Percentiles rank a stretch among this genome's conserved stretches.
phyloP scores from a whole-genome alignment of 2,329 filamentous ascomycete genomes.

The Alternaria triticina region DNA sequence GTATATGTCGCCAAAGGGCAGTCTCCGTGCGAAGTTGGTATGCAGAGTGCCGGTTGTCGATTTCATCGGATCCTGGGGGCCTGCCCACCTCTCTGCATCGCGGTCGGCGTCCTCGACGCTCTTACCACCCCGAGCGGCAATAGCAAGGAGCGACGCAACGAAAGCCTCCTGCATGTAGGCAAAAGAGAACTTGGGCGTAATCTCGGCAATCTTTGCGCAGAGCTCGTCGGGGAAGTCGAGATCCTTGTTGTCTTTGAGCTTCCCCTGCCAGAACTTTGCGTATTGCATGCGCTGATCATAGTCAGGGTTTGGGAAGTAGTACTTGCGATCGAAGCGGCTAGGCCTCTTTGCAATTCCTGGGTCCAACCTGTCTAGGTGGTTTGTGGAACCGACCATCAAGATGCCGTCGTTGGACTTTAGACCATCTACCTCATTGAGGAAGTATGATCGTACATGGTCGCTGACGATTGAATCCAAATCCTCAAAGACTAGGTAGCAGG shows the following conservation, averaged over 20 bases:
- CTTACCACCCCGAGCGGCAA: conserved; percentile 34
- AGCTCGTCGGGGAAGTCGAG: conserved; percentile 52
- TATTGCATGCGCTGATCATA: conserved; percentile 50
- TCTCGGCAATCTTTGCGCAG: conserved; percentile 48
- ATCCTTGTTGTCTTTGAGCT: conserved; percentile 46
- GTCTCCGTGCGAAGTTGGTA: conserved; percentile 7
- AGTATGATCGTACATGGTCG: conserved; percentile 68
- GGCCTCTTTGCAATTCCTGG: conserved; percentile 63
- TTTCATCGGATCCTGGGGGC: conserved; percentile 36
- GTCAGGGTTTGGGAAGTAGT: conserved; percentile 52
- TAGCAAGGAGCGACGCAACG: conserved; percentile 49
- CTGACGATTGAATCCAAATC: conserved; percentile 72
- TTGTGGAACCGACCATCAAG: conserved; percentile 71
- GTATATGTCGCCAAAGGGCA: background rate
- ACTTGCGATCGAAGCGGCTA: conserved; percentile 56
- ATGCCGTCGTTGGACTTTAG: conserved; percentile 74
- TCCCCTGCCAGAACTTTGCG: conserved; percentile 53
- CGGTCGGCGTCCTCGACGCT: conserved; percentile 8
- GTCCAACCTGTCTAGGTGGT: conserved; percentile 69
- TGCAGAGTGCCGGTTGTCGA: conserved; percentile 10
- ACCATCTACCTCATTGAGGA: conserved; percentile 75
- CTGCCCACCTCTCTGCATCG: conserved; percentile 30
- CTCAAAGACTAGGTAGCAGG: conserved; percentile 74
- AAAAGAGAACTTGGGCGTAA: conserved; percentile 54
- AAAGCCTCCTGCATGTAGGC: conserved; percentile 56